Percentiles rank a stretch among this genome's conserved stretches.
Conservation (phyloP, 2,329 filamentous ascomycete species). For the Dactylellina haptotyla region DNA sequence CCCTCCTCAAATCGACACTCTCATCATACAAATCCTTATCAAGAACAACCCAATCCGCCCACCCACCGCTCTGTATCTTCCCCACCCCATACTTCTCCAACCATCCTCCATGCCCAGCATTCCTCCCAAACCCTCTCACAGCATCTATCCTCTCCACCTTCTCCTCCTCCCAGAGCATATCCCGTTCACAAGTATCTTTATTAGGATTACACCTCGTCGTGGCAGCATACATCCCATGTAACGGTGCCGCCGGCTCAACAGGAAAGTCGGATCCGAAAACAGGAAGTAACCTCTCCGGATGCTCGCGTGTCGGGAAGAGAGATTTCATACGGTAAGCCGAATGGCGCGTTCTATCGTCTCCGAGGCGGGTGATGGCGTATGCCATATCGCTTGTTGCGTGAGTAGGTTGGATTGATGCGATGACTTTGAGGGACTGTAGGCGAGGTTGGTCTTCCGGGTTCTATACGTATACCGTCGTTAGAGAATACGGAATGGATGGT, state of each 20-base stretch:
- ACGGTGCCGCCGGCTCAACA: constrained; percentile 74
- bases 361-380: constrained; percentile 72
- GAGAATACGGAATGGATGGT: no score
- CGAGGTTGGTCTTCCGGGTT: constrained; percentile 70
- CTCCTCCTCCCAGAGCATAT: constrained; percentile 71
- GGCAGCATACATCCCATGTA: constrained; percentile 76
- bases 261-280: constrained; percentile 77
- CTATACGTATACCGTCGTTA: constrained; percentile 4
- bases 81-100: constrained; percentile 69
- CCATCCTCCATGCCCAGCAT: constrained; percentile 70
- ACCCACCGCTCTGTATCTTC: constrained; percentile 69
- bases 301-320: constrained; percentile 64
- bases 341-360: constrained; percentile 65
- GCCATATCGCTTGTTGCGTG: constrained; percentile 78
- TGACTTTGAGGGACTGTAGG: constrained; percentile 70
- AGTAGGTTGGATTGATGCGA: constrained; percentile 76
- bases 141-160: constrained; percentile 70
- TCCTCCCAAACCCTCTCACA: constrained; percentile 71
- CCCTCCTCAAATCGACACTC: constrained; percentile 65
- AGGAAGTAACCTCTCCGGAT: neutral
- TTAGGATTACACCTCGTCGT: constrained; percentile 70
- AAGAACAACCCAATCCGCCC: constrained; percentile 77
- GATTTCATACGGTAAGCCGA: constrained; percentile 75
- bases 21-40: constrained; percentile 61
- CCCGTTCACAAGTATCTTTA: constrained; percentile 62